Base-by-base conservation (phyloP, 495 filamentous ascomycete species). In the Podospora comata region DNA sequence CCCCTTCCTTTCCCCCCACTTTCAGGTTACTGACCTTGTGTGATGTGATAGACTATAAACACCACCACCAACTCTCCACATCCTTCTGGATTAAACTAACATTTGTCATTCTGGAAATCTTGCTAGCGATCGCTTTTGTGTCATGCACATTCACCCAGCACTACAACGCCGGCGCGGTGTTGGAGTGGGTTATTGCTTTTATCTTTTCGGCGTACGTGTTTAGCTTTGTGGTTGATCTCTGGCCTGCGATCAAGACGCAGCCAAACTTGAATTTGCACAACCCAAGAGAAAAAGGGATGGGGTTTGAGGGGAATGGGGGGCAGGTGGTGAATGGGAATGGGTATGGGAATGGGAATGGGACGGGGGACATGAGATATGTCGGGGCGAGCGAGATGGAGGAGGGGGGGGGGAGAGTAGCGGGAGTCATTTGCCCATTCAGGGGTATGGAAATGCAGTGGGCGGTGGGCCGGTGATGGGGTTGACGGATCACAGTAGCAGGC, bases 191-290 rank as follows among this genome's bases (percentile, higher is more conserved):
- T 64, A 90, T 99, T 68, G 89, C 93, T 26, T 89, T 98, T 71
- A 82, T 97, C 69, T 99, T 97, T 80, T 93, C 90, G 11, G 90
- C 92, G 73, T 97, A 96, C 77, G 82, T 97, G 56, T 85, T 96
- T 60, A 93, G 91, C 54, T 98, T 97, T 81, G 86, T 91, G 65
- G 81, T 98, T 73, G 95, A 99, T 76, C 83, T 99, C 53, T 81
- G 92, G 63, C 95, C 95, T 0, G 92, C 93, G 20, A 83, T 91
- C 2, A 82, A 85, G 16, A 92, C 87, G 4, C 90, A 88, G 60
- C 64, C 57, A 2, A 28, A 44, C 3, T 5, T 18, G 6, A 4
- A 11, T 62, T 20, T 27, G 16, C 19, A 28, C 19, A 32, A 32
- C 18, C 61, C 61, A 19, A 5, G 61, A 6, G 15, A 18, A 9